Evolutionary conservation across 495 filamentous ascomycete genomes (phyloP), one percentile per base, ranked within the genome.

Genomic region (Podospora anserina): DNA sequence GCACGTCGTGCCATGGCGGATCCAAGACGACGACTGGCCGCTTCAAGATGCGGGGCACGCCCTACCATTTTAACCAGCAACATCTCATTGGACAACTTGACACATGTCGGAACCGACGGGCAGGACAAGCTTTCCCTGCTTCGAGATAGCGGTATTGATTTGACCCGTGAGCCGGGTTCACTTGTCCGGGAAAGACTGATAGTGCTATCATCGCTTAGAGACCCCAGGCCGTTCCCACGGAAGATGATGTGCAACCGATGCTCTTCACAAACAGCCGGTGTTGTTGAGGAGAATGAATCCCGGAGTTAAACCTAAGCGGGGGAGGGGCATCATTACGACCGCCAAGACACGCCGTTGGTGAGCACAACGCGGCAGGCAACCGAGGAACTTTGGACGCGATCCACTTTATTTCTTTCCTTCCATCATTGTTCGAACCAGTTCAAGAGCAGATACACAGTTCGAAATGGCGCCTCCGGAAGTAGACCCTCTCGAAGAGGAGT

Each of bases 401-500:
- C 54, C 32, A 61, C 26, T 65, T 66, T 64, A n/a, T 34, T 53
- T 62, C 49, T 57, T 65, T 57, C 26, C 13, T 55, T 20, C 60
- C 30, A 18, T 63, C 59, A 44, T 60, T 30, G 16, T 32, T 44
- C 23, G n/a, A 63, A 59, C 59, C 64, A 15, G 15, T n/a, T 30
- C 30, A 34, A 54, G 44, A 56, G 0, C 39, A 61, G n/a, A 65
- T 30, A 19, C 13, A 18, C 18, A 53, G 16, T 30, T 63, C 53
- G 20, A 54, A 18, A 75, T 62, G 65, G 69, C 72, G 64, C 66
- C 74, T 16, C 61, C 72, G 49, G 73, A 72, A 13, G 30, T 58
- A 2, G 62, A 75, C 0, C 81, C 39, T 16, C 39, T 83, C 49
- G 86, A 88, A 34, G 87, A 90, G 28, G 80, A 84, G 26, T 93